Evolutionary conservation across 441 rosid genomes (phyloP), one percentile per base, ranked within the genome.

Genomic region (Erodium moschatum): DNA sequence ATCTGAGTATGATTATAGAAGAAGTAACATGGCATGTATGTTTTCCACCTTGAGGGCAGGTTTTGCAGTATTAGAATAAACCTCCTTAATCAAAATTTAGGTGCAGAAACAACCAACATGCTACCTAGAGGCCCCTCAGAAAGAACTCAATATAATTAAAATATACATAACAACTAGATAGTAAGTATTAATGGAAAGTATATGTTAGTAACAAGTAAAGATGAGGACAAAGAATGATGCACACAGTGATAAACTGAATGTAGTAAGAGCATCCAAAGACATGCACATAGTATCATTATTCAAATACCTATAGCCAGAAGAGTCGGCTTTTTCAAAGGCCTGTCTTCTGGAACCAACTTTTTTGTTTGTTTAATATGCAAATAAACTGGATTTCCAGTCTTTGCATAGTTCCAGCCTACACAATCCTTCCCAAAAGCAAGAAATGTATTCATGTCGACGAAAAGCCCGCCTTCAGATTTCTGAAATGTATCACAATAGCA

Each of bases 401-500:
- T 94, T 83, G 83, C 85, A 73, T 79, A 86, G 81, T 94, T 94
- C 97, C 97, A 94, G 70, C 71, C 73, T 67, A 91, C 97, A 67
- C 60, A 85, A 35, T 87, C 97, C 81, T 82, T 91, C 44, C 97
- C 98, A 64, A 91, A 94, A n/a, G 97, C 97, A 63, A 94, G 92
- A 77, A 91, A 94, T 13, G 87, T 79, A 66, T 78, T 91, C 97
- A 94, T 79, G 79, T 94, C 97, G 1, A 94, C 66, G 71, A 84
- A 94, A 82, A 94, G 76, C 16, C 98, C 97, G 8, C 96, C 98
- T 83, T 87, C 92, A 5, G 91, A 91, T 74, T 82, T 89, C 97
- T 94, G 91, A 67, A 74, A 71, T 65, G 69, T 13, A 80, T 74
- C 69, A 76, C 20, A 72, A 66, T 48, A 38, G 42, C 9, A 58